phyloP scores from a whole-genome alignment of 108 stramenopile species.

The Epithemia pelagica region DNA sequence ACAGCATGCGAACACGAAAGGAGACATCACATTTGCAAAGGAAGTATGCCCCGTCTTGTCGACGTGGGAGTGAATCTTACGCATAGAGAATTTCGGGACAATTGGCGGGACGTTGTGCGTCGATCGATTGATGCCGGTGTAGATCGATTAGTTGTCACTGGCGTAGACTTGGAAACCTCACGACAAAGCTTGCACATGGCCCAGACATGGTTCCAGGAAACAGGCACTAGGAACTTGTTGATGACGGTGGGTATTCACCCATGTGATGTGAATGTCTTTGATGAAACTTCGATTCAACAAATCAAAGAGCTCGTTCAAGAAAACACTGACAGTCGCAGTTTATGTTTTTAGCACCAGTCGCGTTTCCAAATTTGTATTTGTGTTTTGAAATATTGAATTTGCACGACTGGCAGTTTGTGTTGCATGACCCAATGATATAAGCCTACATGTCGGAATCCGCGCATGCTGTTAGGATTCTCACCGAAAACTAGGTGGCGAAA shows the following conservation, averaged over 20 bases:
- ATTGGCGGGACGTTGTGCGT: slow-evolving; percentile 42
- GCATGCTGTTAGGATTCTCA: too few species aligned
- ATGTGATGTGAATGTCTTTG: slow-evolving; percentile 46
- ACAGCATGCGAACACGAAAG: too few species aligned
- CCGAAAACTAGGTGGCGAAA: too few species aligned
- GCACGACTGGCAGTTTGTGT: not conserved
- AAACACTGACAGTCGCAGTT: not conserved
- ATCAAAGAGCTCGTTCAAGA: slow-evolving; percentile 3
- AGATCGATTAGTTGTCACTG: slow-evolving; percentile 32
- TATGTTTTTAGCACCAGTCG: too few species aligned
- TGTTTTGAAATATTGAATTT: too few species aligned
- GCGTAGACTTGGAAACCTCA: slow-evolving; percentile 26
- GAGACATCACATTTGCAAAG: too few species aligned
- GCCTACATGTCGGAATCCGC: slow-evolving; percentile 64
- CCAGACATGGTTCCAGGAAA: slow-evolving; percentile 30
- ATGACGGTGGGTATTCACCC: slow-evolving; percentile 71
- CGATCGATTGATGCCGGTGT: slow-evolving; percentile 41
- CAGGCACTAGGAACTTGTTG: not conserved
- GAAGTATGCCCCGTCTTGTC: not conserved
- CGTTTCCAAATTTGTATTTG: too few species aligned
- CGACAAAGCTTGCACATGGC: slow-evolving; percentile 25
- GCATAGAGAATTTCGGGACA: slow-evolving; percentile 26
- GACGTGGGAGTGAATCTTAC: slow-evolving; percentile 36
- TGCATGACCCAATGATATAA: slow-evolving; percentile 37
- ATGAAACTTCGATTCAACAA: slow-evolving; percentile 9